Percentiles rank a stretch among this genome's conserved stretches.
These are phyloP conservation scores for Pyrenophora tritici-repentis DNA, from an alignment of 2,329 filamentous ascomycete species.

Conservation along the genomic window DNA sequence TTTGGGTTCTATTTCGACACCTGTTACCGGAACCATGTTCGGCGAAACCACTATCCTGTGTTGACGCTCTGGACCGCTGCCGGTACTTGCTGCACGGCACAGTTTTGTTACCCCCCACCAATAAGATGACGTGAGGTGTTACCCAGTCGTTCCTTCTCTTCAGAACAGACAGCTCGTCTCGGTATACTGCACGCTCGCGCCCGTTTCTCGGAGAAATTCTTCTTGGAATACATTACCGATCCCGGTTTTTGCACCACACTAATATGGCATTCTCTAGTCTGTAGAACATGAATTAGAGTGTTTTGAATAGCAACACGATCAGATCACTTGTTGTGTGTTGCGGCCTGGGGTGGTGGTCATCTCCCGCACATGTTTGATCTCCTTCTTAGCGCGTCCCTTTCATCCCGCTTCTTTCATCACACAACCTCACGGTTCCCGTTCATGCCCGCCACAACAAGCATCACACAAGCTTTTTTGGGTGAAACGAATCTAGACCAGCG, in stretches of 20 bases:
- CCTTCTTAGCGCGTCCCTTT: conserved; percentile 28
- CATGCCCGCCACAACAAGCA: conserved; percentile 21
- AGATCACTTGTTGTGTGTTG: conserved; percentile 12
- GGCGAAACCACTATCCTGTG: too few species aligned
- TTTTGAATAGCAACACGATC: not conserved
- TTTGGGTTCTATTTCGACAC: too few species aligned
- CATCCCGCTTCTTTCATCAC: conserved; percentile 20
- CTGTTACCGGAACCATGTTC: too few species aligned
- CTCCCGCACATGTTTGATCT: conserved; percentile 42
- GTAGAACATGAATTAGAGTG: not conserved
- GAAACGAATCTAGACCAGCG: conserved; percentile 19
- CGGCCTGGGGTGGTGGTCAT: conserved; percentile 29
- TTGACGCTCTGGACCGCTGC: too few species aligned
- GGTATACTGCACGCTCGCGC: too few species aligned
- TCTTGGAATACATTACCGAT: too few species aligned
- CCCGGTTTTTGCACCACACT: not conserved
- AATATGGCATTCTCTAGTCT: not conserved
- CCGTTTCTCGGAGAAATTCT: too few species aligned
- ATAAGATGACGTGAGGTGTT: too few species aligned
- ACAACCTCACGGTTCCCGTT: not conserved
- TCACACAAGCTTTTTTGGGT: conserved; percentile 13
- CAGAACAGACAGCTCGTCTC: too few species aligned
- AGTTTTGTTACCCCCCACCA: too few species aligned
- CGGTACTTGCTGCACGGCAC: too few species aligned
- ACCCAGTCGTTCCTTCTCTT: too few species aligned